phyloP scores from a whole-genome alignment of 768 basidiomycete genomes.

The Mycena albidolilacea region DNA sequence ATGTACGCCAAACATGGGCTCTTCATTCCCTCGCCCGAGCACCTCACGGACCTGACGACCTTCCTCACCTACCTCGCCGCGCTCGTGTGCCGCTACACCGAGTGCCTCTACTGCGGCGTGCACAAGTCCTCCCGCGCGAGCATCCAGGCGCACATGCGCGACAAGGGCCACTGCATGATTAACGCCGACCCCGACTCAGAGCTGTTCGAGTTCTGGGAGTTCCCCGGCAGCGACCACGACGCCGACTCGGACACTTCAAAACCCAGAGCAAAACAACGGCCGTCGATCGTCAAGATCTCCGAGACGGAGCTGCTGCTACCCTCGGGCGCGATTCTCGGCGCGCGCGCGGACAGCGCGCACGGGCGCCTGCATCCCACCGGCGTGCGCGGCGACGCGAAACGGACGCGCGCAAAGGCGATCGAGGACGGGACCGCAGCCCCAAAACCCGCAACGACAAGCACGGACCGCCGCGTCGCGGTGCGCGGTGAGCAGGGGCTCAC shows the following conservation, averaged over 20 bases:
- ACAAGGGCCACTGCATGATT: conserved; percentile 15
- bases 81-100: conserved; percentile 14
- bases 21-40: conserved; percentile 6
- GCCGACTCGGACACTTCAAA: conserved; percentile 1
- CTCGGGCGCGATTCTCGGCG: conserved; percentile 9
- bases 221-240: conserved; percentile 10
- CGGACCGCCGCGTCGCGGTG: conserved; percentile 8
- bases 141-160: conserved; percentile 13
- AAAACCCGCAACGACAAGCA: background rate
- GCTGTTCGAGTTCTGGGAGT: conserved; percentile 12
- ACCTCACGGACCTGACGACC: conserved; percentile 3
- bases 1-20: conserved; percentile 6
- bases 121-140: conserved; percentile 7
- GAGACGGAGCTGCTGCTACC: conserved; percentile 8
- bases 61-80: conserved; percentile 15
- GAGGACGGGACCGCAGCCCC: conserved; percentile 6
- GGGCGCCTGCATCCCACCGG: conserved; percentile 7
- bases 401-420: conserved; percentile 6
- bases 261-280: conserved; percentile 2
- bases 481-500: conserved; percentile 12
- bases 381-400: background rate
- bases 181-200: conserved; percentile 4
- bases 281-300: conserved; percentile 10
- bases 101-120: conserved; percentile 12
- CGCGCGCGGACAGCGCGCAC: conserved; percentile 2